Base-by-base conservation (phyloP, 202 grass and related monocot species). In the Setaria viridis region DNA sequence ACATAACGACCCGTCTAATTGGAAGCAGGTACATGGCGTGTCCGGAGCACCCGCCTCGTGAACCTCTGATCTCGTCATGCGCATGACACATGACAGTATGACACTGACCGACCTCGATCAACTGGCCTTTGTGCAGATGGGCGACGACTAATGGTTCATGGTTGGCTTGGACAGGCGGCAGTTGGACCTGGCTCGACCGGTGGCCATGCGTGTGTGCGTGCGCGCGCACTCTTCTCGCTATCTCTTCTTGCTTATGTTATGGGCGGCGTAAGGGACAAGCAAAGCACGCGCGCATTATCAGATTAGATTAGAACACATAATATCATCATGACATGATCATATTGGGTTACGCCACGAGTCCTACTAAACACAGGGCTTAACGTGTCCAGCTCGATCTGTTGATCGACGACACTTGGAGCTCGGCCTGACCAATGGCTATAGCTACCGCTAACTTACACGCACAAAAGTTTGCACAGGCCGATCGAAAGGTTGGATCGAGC, bases 251-350 rank as follows among this genome's bases (percentile, higher is more conserved):
- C 37, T 9, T 13, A 10, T 17, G 12, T 46, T 19, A 30, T 7
- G 69, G 69, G 69, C 70, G 70, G 47, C 47, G 70, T 53, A 73
- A 73, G 47, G 70, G 70, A 73, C 70, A 73, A 53, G 70, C 70
- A 73, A 51, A 17, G 69, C 69, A 51, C 21, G 70, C 6, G 43
- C 43, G 8, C 43, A 7, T 41, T 41, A 41, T 41, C 4, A 0
- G 25, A 17, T 51, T 17, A 33, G 46, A 8, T 51, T 72, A 72
- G 70, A 46, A 72, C 70, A 46, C 43, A 49, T 70, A 19, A 19
- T 41, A 19, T 41, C n/a, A 51, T 51, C 70, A 41, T 41, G 39
- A 5, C 39, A 41, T 41, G 39, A 3, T 33, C 14, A 49, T 9
- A 21, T 13, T 69, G 9, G 17, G 45, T n/a, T 11, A 69, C 32